Evolutionary conservation across 257 asterid genomes (phyloP).

Genomic region (Avicennia marina): DNA sequence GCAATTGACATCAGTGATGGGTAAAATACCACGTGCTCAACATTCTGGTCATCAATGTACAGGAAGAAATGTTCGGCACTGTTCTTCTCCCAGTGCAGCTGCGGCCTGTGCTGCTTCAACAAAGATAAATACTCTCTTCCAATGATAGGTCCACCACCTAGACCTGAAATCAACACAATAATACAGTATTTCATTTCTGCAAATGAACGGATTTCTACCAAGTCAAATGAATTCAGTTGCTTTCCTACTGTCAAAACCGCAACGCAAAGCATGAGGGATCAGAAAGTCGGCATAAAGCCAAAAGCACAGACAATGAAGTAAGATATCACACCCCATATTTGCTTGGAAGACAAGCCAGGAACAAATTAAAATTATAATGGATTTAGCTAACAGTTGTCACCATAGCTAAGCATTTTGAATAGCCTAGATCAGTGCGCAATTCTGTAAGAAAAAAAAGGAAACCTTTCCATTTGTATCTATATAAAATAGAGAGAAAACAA

Average conservation of each 20-base stretch:
- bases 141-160: constrained; percentile 83
- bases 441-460: too few relatives aligned
- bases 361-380: neutral
- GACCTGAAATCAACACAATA: constrained; percentile 34
- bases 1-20: constrained; percentile 71
- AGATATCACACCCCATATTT: neutral
- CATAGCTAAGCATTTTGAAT: too few relatives aligned
- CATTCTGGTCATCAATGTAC: constrained; percentile 52
- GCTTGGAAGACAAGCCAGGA: neutral
- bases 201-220: too few relatives aligned
- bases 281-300: neutral
- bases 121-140: constrained; percentile 73
- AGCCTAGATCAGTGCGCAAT: neutral
- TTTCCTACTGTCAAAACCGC: neutral
- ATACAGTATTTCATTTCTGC: neutral
- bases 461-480: too few relatives aligned
- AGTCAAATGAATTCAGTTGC: neutral
- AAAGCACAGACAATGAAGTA: neutral
- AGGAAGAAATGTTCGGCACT: constrained; percentile 89
- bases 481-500: too few relatives aligned
- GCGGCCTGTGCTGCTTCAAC: constrained; percentile 76
- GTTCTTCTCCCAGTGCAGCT: constrained; percentile 77
- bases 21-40: constrained; percentile 77
- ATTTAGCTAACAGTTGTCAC: neutral
- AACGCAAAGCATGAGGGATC: neutral